Base-by-base conservation (phyloP, 2,329 filamentous ascomycete genomes). In the Alternaria burnsii region DNA sequence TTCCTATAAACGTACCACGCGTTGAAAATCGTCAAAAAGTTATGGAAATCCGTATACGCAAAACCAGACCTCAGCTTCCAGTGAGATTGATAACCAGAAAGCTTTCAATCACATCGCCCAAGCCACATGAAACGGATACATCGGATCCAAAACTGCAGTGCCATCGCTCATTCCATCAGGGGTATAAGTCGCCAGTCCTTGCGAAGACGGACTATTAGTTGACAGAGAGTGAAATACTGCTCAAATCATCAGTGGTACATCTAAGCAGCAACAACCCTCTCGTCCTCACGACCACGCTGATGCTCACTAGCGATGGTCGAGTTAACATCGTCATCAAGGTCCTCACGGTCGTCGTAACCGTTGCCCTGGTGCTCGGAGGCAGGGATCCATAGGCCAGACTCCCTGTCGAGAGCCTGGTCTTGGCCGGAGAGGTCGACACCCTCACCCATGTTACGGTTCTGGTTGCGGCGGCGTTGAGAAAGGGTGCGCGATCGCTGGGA, bases 401-500 rank as follows among this genome's bases (percentile, higher is more conserved):
- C 92, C 59, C 89, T 85, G 75, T 92, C 91, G 65, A 93, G 88
- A 63, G 92, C 90, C 48, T 87, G 86, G 76, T 97, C 94, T 81
- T 97, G 94, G 48, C 85, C 86, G 3, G 92, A 91, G 40, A 97
- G 86, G 74, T 97, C 94, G 60, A 93, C 86, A 8, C 92, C 91
- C 72, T 94, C 91, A 28, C 82, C 83, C 61, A 88, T 86, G 66
- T 87, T 86, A 62, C 85, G 86, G 74, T 76, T 90, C 89, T 77
- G 90, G 90, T 76, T 77, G 55, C 74, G 74, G 58, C 93, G 90
- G 70, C 94, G 90, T 79, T 93, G 92, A 46, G 92, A 97, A 36
- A 98, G 87, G 16, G 90, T 96, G 70, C 94, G 92, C 41, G 94
- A 89, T 61, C 95, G 92, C 18, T 89, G 91, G 5, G 93, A 97